Evolutionary conservation across 176 grass and related monocot species (phyloP), one percentile per base, ranked within the genome.

Genomic region (Echinochloa phyllopogon): DNA sequence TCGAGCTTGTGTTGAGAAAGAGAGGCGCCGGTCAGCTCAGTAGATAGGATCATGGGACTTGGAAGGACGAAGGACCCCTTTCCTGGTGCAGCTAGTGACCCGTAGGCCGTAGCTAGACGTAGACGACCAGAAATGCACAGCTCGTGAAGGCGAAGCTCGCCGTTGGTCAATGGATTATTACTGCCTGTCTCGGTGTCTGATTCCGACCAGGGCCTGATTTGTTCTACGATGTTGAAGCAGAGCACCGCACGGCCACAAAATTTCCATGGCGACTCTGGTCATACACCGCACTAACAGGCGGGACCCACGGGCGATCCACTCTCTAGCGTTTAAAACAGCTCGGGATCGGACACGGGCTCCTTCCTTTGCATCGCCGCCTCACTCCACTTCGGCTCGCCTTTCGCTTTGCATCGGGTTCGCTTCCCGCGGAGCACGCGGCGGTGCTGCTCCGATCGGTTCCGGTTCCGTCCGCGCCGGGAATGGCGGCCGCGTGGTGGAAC

Each of bases 331-430:
- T 72, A 72, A 79, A 72, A 69, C n/a, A n/a, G 41, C 14, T 15
- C 10, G 29, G 29, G 29, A 33, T 33, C 8, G 43, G 2, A n/a
- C 70, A 41, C 82, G 21, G 20, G 51, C 15, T 36, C 17, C 12
- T 74, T n/a, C 10, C 20, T 74, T 33, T 12, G 48, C 38, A 21
- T 77, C 17, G 52, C 39, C 24, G 66, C 69, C 59, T 80, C 75
- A 3, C 55, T 78, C 27, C 48, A 6, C 9, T 52, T 43, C 65
- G 4, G 3, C 60, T 80, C 29, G 12, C 6, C 62, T 17, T 17
- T 69, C 24, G 27, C 75, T 87, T 63, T 63, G 65, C 86, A 50
- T 65, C 83, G 77, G 42, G 66, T 15, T 60, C 69, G 33, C 62
- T 18, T n/a, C 5, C 33, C 13, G n/a, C 21, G 1, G 25, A 52